Evolutionary conservation across 768 basidiomycete species (phyloP), one percentile per base, ranked within the genome.

Genomic region (Crassisporium funariophilum): DNA sequence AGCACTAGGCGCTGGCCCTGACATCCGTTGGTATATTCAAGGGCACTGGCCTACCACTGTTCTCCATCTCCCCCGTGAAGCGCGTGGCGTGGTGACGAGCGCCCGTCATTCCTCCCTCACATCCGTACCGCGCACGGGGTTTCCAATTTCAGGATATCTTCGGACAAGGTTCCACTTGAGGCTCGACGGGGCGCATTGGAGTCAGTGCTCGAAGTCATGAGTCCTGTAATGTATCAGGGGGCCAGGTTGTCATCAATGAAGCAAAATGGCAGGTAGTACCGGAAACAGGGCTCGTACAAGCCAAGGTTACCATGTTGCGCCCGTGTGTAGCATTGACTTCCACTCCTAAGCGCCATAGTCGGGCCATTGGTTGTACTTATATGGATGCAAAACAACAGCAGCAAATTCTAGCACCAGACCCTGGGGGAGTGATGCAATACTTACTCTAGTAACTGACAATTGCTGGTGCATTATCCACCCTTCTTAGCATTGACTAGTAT

Each of bases 281-380:
- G 16, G 41, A 34, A 16, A 55, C 55, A 7, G 35, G 54, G 17
- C 16, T 59, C 20, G 27, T 17, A 12, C 33, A 43, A 20, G 21
- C 38, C 9, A 41, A 35, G n/a, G 4, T n/a, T n/a, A n/a, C n/a
- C n/a, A n/a, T n/a, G n/a, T n/a, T n/a, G n/a, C n/a, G n/a, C 55
- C 58, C 11, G 49, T 49, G 10, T 65, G 61, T 43, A 16, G 46
- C 44, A 56, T 65, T 25, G 63, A 65, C 43, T 63, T 65, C 34
- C 58, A 65, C 38, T 63, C 63, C 16, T 65, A 65, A 35, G 52
- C 63, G 1, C 53, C 53, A 3, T n/a, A n/a, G n/a, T n/a, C n/a
- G n/a, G n/a, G n/a, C n/a, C n/a, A n/a, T n/a, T n/a, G n/a, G n/a
- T n/a, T n/a, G n/a, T n/a, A n/a, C n/a, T n/a, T n/a, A n/a, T n/a